phyloP scores from a whole-genome alignment of 75 land plant genomes.

The Isoetes taiwanensis region DNA sequence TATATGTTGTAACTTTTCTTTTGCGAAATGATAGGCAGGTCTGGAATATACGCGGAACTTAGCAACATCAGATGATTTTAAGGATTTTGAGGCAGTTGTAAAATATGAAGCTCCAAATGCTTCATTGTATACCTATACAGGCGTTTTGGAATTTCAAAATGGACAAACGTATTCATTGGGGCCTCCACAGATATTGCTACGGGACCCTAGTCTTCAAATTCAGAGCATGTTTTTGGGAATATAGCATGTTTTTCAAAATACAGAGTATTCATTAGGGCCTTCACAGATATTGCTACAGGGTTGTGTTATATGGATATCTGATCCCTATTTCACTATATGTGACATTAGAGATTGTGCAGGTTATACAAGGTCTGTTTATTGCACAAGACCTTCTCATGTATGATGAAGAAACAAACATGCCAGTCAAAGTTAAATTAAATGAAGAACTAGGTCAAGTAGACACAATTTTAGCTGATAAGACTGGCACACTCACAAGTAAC shows the following conservation, averaged over 20 bases:
- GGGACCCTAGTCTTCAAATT: constrained; percentile 39
- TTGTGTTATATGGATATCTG: no score
- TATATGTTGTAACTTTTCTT: no score
- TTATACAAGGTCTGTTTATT: constrained; percentile 17
- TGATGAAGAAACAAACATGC: constrained; percentile 20
- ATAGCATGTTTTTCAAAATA: no score
- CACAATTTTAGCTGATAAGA: constrained; percentile 37
- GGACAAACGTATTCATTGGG: constrained; percentile 25
- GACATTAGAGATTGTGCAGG: constrained; percentile 25
- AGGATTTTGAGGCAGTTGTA: background rate
- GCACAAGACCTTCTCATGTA: constrained; percentile 13
- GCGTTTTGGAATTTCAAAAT: background rate
- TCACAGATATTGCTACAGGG: no score
- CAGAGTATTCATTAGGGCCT: no score
- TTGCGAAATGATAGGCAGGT: background rate
- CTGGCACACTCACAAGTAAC: constrained; percentile 43
- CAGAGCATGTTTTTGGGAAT: no score
- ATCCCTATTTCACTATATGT: constrained; percentile 30
- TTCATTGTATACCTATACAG: background rate
- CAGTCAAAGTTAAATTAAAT: constrained; percentile 19
- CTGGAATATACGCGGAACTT: background rate
- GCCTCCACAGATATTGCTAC: constrained; percentile 32
- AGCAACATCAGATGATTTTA: background rate
- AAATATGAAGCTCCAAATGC: constrained; percentile 3
- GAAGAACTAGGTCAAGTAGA: constrained; percentile 33